Conservation (phyloP, 371 early-diverging fungal genomes). For the Mucor circinelloides region DNA sequence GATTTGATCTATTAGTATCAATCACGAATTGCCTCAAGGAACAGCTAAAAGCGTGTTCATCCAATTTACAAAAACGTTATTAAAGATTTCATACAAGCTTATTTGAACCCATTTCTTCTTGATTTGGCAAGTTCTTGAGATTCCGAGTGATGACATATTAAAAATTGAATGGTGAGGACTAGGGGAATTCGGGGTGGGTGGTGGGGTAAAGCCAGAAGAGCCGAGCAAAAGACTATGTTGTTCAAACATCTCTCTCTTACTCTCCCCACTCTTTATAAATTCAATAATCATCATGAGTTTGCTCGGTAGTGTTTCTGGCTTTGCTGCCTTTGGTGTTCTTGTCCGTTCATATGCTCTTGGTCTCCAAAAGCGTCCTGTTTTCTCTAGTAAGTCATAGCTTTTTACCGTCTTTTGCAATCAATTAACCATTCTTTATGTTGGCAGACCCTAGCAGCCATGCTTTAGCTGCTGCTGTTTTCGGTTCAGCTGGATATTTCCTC, state of each 20-base stretch:
- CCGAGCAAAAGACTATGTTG: background rate
- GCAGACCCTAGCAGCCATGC: constrained; percentile 45
- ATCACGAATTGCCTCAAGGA: too few species aligned
- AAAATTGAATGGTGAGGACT: background rate
- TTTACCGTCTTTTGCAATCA: background rate
- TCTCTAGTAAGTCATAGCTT: constrained; percentile 39
- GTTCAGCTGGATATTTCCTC: constrained; percentile 48
- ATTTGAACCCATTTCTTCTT: background rate
- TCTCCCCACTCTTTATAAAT: constrained; percentile 13
- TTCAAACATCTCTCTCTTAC: constrained; percentile 2
- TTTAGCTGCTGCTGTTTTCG: constrained; percentile 47
- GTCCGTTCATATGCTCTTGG: constrained; percentile 58
- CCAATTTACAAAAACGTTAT: too few species aligned
- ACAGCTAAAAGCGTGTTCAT: too few species aligned
- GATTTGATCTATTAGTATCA: too few species aligned
- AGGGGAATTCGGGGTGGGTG: background rate
- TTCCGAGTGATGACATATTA: constrained; percentile 1
- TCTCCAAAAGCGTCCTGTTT: constrained; percentile 51
- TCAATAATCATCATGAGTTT: constrained; percentile 37
- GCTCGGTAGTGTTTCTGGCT: constrained; percentile 52
- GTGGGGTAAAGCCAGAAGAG: background rate
- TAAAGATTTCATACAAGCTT: too few species aligned
- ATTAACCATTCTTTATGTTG: background rate
- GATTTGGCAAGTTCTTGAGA: background rate
- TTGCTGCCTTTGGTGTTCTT: constrained; percentile 56